A percentile compares a stretch with the other conserved stretches of the same genome.
Evolutionary conservation across 129 eudicot genomes (phyloP).

Genomic region (Flaveria ramosissima): DNA sequence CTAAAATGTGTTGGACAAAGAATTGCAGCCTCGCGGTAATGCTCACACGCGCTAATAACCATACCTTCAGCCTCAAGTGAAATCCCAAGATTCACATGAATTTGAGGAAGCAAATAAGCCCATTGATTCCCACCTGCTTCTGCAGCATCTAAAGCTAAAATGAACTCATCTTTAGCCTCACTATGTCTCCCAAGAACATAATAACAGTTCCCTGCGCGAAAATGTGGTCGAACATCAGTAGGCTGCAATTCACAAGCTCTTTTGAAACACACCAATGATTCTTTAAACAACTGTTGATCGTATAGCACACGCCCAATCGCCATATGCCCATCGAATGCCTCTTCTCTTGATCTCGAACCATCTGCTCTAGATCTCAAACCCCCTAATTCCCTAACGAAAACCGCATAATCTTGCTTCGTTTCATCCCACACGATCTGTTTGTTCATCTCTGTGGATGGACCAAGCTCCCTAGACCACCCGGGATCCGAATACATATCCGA

Average conservation of each 20-base stretch:
- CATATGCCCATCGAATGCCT: slow-evolving; percentile 98
- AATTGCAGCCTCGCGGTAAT: slow-evolving; percentile 98
- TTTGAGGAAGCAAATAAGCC: slow-evolving; percentile 92
- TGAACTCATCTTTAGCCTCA: slow-evolving; percentile 78
- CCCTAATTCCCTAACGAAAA: slow-evolving; percentile 84
- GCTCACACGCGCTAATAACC: slow-evolving; percentile 97
- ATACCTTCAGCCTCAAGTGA: slow-evolving; percentile 94
- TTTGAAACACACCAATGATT: slow-evolving; percentile 74
- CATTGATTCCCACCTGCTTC: slow-evolving; percentile 94
- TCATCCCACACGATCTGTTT: slow-evolving; percentile 84
- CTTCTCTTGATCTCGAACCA: slow-evolving; percentile 74
- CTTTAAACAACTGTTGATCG: slow-evolving; percentile 73
- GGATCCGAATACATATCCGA: slow-evolving; percentile 80
- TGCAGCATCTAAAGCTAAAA: slow-evolving; percentile 84
- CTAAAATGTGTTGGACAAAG: slow-evolving; percentile 95
- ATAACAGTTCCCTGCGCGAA: slow-evolving; percentile 87
- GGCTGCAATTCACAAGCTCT: slow-evolving; percentile 95
- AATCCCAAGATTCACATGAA: slow-evolving; percentile 95
- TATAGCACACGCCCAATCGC: slow-evolving; percentile 88
- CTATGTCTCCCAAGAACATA: slow-evolving; percentile 65
- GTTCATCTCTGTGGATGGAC: slow-evolving; percentile 63
- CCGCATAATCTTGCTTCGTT: slow-evolving; percentile 51
- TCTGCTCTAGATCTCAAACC: slow-evolving; percentile 82
- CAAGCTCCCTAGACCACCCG: slow-evolving; percentile 96
- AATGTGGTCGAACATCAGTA: slow-evolving; percentile 90